These are phyloP conservation scores for Lachnellula subtilissima DNA, from an alignment of 2,329 filamentous ascomycete species.

Conservation along the genomic window DNA sequence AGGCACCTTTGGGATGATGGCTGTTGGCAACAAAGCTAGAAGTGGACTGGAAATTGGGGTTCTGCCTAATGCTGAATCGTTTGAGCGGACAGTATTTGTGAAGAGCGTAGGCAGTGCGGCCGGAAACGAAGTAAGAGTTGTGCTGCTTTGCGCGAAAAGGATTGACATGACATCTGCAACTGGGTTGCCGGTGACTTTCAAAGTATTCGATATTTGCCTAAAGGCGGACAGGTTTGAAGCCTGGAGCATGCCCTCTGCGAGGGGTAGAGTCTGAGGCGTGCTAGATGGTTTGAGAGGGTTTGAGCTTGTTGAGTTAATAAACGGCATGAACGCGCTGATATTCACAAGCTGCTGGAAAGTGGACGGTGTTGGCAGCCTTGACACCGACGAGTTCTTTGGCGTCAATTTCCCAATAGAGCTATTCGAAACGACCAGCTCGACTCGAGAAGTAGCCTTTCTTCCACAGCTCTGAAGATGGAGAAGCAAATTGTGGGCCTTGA, in stretches of 20 bases:
- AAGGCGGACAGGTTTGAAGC: background rate
- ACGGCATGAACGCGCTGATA: background rate
- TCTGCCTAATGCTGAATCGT: background rate
- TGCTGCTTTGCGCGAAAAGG: background rate
- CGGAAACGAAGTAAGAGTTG: background rate
- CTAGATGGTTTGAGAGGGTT: background rate
- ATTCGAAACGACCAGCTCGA: conserved; percentile 4
- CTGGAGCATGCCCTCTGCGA: background rate
- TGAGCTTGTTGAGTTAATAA: background rate
- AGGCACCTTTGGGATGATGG: background rate
- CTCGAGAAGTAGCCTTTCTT: background rate
- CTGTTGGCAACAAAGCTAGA: background rate
- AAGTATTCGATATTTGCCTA: background rate
- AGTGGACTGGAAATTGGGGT: background rate
- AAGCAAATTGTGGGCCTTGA: conserved; percentile 20
- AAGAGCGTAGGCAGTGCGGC: too few species aligned
- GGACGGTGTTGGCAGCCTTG: background rate
- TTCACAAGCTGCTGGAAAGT: background rate
- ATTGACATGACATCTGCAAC: background rate
- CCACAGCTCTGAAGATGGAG: conserved; percentile 12
- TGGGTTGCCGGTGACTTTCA: background rate
- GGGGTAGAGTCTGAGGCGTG: background rate
- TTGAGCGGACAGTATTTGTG: background rate
- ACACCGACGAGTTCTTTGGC: background rate
- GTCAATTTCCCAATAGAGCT: background rate